A percentile compares a stretch with the other conserved stretches of the same genome.
phyloP scores from a whole-genome alignment of 345 rosid genomes.

The Reutealis trisperma region DNA sequence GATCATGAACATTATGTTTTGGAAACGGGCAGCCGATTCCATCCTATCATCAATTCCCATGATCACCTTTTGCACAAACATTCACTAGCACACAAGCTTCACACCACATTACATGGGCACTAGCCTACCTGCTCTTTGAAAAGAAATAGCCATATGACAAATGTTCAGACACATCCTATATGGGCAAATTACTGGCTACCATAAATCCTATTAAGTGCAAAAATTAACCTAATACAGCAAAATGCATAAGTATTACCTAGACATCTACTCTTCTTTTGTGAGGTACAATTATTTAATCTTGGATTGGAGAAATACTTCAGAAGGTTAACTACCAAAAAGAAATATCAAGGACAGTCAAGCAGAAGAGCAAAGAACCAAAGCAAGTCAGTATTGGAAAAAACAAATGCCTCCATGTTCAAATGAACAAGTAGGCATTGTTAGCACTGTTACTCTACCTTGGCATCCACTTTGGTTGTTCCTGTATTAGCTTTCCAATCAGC shows the following conservation, averaged over 20 bases:
- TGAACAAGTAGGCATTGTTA: neutral
- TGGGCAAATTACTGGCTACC: neutral
- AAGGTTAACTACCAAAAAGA: neutral
- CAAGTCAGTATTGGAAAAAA: neutral
- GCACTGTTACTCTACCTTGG: conserved; percentile 49
- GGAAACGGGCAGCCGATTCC: neutral
- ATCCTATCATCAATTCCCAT: neutral
- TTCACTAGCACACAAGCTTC: neutral
- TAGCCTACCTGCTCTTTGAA: neutral
- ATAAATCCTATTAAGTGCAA: neutral
- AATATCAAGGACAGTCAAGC: neutral
- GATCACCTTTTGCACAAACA: neutral
- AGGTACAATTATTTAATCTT: too few relatives aligned
- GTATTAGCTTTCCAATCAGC: conserved; percentile 63
- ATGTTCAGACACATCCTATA: neutral
- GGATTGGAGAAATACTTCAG: neutral
- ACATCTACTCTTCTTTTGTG: neutral
- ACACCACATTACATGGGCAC: neutral
- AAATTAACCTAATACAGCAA: neutral
- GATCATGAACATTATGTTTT: neutral
- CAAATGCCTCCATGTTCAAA: neutral
- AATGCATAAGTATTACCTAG: neutral
- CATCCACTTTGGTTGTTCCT: conserved; percentile 45
- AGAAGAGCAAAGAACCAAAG: neutral
- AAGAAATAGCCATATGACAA: neutral